These are phyloP conservation scores for Micractinium conductrix DNA, from an alignment of 139 green algal genomes.

Conservation along the genomic window DNA sequence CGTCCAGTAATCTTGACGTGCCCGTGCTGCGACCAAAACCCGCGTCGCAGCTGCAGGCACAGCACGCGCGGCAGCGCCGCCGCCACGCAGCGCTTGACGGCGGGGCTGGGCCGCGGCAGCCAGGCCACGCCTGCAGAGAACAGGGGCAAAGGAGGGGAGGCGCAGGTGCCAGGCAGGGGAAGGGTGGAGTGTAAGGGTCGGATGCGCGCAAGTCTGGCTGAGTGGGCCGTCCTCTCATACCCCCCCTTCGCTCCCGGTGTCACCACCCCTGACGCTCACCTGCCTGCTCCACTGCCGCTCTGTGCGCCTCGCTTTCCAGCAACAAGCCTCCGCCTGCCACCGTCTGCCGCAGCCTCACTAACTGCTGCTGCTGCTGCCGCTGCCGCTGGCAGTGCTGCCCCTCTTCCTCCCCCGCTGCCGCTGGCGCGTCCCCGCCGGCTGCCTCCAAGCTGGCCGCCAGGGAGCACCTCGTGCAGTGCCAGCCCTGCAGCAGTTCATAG, in stretches of 20 bases:
- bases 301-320: conserved; percentile 1
- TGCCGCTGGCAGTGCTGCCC: neutral
- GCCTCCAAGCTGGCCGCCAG: conserved; percentile 14
- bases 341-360: neutral
- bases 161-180: neutral
- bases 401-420: neutral
- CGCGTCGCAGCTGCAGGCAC: conserved; percentile 36
- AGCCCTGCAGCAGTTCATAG: conserved; percentile 10
- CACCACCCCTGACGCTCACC: no score
- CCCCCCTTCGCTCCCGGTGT: no score
- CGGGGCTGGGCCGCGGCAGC: neutral
- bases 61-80: conserved; percentile 21
- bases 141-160: neutral
- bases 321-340: neutral
- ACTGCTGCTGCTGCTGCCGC: neutral
- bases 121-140: neutral
- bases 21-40: conserved; percentile 16
- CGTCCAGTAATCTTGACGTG: conserved; percentile 23
- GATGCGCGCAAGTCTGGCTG: no score
- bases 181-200: no score
- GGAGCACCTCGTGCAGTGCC: conserved; percentile 28
- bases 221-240: no score
- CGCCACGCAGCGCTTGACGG: neutral
- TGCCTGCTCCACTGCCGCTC: neutral
- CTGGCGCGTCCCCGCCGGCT: neutral